Evolutionary conservation across 2,329 filamentous ascomycete species (phyloP).

Genomic region (Trichocomaceae sp.): DNA sequence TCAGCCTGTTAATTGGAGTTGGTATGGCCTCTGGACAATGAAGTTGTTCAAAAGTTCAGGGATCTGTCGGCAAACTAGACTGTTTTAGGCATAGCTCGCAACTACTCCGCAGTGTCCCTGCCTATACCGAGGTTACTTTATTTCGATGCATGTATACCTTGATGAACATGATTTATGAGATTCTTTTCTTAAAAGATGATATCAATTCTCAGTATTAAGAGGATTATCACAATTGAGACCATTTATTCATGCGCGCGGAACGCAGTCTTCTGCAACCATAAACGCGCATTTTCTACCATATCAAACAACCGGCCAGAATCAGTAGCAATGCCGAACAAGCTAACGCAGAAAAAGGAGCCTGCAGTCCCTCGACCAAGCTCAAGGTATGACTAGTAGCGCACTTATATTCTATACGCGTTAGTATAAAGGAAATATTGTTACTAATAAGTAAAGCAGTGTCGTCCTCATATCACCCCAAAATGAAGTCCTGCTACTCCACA

Average conservation of each 20-base stretch:
- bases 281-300: not conserved
- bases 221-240: not conserved
- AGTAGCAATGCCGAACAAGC: slow-evolving; percentile 14
- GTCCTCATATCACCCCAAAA: slow-evolving; percentile 80
- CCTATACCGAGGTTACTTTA: not conserved
- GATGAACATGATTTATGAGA: not conserved
- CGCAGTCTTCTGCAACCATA: not conserved
- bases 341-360: slow-evolving; percentile 31
- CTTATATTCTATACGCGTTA: too few species aligned
- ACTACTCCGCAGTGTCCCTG: not conserved
- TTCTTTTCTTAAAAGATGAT: not conserved
- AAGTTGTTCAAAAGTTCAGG: too few species aligned
- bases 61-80: too few species aligned
- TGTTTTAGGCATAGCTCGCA: too few species aligned
- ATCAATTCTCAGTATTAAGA: not conserved
- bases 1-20: too few species aligned
- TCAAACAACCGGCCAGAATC: not conserved
- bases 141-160: not conserved
- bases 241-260: not conserved
- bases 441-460: slow-evolving; percentile 50
- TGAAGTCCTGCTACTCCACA: slow-evolving; percentile 79
- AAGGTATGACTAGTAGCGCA: slow-evolving; percentile 42
- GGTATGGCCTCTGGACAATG: too few species aligned
- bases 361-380: slow-evolving; percentile 57
- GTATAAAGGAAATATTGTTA: not conserved